Conservation (phyloP, 305 asterid species). For the Fraxinus ornus region DNA sequence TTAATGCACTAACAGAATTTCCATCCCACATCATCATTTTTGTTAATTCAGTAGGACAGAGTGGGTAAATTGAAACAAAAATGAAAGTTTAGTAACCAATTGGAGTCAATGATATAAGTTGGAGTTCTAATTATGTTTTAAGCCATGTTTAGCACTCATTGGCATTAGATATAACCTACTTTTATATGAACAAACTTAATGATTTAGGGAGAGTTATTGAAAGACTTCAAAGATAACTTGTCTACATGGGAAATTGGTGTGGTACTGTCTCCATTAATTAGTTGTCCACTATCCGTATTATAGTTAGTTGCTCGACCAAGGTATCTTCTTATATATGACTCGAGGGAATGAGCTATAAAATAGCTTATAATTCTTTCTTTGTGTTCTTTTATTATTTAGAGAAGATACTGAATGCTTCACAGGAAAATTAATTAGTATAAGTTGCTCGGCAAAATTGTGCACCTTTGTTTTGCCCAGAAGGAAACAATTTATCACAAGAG, state of each 20-base stretch:
- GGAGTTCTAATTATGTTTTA: background rate
- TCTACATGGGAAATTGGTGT: background rate
- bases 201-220: background rate
- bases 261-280: background rate
- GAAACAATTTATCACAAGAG: background rate
- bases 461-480: background rate
- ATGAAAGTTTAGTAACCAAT: background rate
- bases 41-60: background rate
- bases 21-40: background rate
- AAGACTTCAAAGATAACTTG: background rate
- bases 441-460: background rate
- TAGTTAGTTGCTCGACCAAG: background rate
- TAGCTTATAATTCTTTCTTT: constrained; percentile 4
- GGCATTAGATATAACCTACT: background rate
- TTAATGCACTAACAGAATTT: background rate
- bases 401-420: background rate
- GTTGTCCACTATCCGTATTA: background rate
- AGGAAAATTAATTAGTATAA: background rate
- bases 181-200: background rate
- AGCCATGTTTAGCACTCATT: background rate
- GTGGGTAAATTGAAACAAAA: background rate
- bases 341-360: background rate
- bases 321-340: background rate
- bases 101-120: background rate
- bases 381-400: background rate